Evolutionary conservation across 1,284 basidiomycete species (phyloP), one percentile per base, ranked within the genome.

Genomic region (Baeospora myosura): DNA sequence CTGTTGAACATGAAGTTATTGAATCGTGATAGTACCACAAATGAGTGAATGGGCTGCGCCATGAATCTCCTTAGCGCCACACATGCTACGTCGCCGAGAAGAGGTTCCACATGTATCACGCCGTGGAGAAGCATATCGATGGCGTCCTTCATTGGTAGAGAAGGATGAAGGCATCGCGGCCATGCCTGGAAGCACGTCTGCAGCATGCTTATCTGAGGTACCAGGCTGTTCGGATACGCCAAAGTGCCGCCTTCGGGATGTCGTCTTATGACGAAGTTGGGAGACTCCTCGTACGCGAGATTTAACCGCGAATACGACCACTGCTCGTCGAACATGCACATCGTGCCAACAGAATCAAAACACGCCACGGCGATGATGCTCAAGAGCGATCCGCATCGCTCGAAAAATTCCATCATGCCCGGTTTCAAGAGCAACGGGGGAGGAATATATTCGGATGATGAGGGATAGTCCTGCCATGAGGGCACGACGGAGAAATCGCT

Each of bases 321-420:
- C 43, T 88, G 77, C 12, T 94, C 90, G 49, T 93, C 90, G 37
- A 93, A 84, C 26, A 95, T 69, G 11, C 83, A 82, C 74, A 94
- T 83, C 32, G 71, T 67, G 1, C 87, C 88, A 12, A 91, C 76
- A 3, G 74, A 62, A 43, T 81, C 79, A 53, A 78, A 77, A 55
- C 82, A 90, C 4, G 75, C 57, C 6, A 69, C 62, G 0, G 85
- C 77, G 26, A 94, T 73, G 36, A 71, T 68, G 21, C 76, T 74
- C 4, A 91, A 65, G 4, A 78, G 70, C 0, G 76, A 68, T 16
- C 79, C 76, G 49, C 74, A 76, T 14, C 80, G 74, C 25, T 84
- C 78, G 38, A 89, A 70, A 35, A 93, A 81, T n/a, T 85, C 81
- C 40, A 75, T 73, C 49, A 91, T 77, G n/a, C 81, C 81, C 1